A percentile compares a stretch with the other conserved stretches of the same genome.
phyloP scores from a whole-genome alignment of 1,284 basidiomycete genomes.

The Microbotryum intermedium region DNA sequence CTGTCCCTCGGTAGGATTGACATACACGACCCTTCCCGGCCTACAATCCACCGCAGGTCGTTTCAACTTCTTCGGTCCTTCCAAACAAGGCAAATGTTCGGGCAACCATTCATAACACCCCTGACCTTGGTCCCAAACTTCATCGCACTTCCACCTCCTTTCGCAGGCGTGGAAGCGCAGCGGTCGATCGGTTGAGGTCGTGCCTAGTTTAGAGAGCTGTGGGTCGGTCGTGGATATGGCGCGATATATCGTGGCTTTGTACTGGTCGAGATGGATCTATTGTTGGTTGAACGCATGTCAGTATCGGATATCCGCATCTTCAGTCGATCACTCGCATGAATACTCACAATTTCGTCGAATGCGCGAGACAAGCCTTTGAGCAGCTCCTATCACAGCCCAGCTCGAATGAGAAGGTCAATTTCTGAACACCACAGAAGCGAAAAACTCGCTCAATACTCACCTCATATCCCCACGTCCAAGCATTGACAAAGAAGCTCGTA shows the following conservation, averaged over 20 bases:
- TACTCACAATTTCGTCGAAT: conserved; percentile 54
- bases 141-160: conserved; percentile 60
- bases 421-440: background rate
- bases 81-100: conserved; percentile 10
- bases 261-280: conserved; percentile 80
- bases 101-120: conserved; percentile 24
- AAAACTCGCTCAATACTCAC: conserved; percentile 10
- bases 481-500: conserved; percentile 75
- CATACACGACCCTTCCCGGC: conserved; percentile 51
- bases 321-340: background rate
- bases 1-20: conserved; percentile 64
- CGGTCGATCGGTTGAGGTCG: conserved; percentile 46
- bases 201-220: conserved; percentile 56
- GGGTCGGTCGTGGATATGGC: conserved; percentile 50
- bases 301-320: background rate
- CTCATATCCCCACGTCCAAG: conserved; percentile 77
- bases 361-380: conserved; percentile 60
- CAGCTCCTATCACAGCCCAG: conserved; percentile 60
- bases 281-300: too few relatives aligned
- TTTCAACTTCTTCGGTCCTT: conserved; percentile 16
- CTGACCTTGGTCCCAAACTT: conserved; percentile 25
- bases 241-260: conserved; percentile 64
- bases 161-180: conserved; percentile 84
- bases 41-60: conserved; percentile 2
- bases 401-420: too few relatives aligned